Evolutionary conservation across 83 land plant genomes (phyloP).

Genomic region (Picea abies): DNA sequence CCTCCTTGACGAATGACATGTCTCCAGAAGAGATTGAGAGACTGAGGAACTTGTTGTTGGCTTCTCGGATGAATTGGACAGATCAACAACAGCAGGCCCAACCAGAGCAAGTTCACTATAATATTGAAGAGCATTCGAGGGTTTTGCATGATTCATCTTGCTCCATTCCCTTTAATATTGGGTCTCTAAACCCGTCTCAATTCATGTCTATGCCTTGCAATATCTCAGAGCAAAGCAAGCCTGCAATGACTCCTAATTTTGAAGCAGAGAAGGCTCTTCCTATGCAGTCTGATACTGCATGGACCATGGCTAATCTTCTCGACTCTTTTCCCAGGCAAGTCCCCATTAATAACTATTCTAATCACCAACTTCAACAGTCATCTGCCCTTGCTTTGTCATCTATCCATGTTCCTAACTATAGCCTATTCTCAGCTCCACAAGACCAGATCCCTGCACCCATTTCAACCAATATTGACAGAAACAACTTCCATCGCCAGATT

Average conservation of each 20-base stretch:
- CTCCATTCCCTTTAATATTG: not conserved
- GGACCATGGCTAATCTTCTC: not conserved
- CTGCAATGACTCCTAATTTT: not conserved
- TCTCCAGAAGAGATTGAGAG: conserved; percentile 9
- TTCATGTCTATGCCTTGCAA: not conserved
- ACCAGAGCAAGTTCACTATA: not conserved
- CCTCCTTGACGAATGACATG: conserved; percentile 5
- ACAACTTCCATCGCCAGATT: not conserved
- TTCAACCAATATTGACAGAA: not conserved
- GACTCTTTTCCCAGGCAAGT: not conserved
- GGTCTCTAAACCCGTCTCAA: not conserved
- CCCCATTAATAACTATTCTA: too few species aligned
- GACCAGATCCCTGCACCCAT: not conserved
- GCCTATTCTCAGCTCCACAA: not conserved
- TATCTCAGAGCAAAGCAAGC: not conserved
- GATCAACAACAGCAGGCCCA: not conserved
- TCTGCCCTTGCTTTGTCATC: not conserved
- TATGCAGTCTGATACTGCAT: conserved; percentile 4
- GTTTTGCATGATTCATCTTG: not conserved
- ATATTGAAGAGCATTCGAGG: too few species aligned
- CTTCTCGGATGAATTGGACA: conserved; percentile 2
- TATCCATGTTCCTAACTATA: too few species aligned
- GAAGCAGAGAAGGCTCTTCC: not conserved
- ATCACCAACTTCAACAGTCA: not conserved
- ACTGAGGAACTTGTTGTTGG: not conserved